A percentile compares a stretch with the other conserved stretches of the same genome.
These are phyloP conservation scores for Medicago truncatula DNA, from an alignment of 306 rosid species.

Conservation along the genomic window DNA sequence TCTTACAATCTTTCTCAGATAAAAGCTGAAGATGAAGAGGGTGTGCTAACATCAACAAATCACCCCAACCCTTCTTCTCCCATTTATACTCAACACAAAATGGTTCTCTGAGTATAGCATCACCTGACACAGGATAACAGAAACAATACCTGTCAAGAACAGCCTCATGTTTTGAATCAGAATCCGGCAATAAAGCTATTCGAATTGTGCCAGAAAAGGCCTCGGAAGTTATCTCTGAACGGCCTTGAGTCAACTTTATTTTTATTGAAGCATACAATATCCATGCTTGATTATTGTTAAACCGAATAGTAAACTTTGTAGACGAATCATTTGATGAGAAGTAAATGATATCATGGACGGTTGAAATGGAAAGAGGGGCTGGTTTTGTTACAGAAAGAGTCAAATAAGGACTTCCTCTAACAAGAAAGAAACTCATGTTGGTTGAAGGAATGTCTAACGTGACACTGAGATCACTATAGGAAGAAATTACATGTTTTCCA, in stretches of 20 bases:
- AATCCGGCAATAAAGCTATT: slow-evolving; percentile 55
- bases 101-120: slow-evolving; percentile 56
- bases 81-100: slow-evolving; percentile 65
- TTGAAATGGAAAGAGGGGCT: slow-evolving; percentile 51
- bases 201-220: slow-evolving; percentile 59
- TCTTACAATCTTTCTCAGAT: slow-evolving; percentile 11
- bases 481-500: slow-evolving; percentile 56
- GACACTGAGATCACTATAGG: slow-evolving; percentile 67
- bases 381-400: slow-evolving; percentile 43
- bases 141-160: slow-evolving; percentile 63
- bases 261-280: slow-evolving; percentile 59
- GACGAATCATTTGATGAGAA: slow-evolving; percentile 47
- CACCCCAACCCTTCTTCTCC: slow-evolving; percentile 74
- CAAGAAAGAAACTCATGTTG: slow-evolving; percentile 61
- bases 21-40: slow-evolving; percentile 65
- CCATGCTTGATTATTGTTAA: slow-evolving; percentile 71
- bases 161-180: slow-evolving; percentile 31
- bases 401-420: slow-evolving; percentile 73
- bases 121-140: slow-evolving; percentile 71
- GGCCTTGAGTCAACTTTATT: slow-evolving; percentile 36
- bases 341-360: slow-evolving; percentile 58
- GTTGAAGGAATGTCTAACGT: slow-evolving; percentile 67
- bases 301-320: slow-evolving; percentile 56
- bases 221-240: slow-evolving; percentile 46
- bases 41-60: slow-evolving; percentile 72